A percentile compares a stretch with the other conserved stretches of the same genome.
Conservation (phyloP, 2,329 filamentous ascomycete genomes). For the Colletotrichum echinochloae region DNA sequence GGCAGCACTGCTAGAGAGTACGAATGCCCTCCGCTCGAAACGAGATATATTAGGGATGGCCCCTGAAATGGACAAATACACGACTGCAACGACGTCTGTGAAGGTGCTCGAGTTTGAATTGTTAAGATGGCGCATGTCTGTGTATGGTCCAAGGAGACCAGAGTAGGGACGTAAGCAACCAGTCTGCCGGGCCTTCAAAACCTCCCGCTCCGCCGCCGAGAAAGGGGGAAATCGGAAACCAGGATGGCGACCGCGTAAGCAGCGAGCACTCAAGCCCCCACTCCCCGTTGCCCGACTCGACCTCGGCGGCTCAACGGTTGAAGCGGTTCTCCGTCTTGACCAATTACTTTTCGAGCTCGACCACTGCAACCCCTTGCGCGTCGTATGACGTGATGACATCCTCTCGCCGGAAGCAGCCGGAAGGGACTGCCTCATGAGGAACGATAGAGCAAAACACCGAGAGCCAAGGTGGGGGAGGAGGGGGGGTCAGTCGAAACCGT, state of each 20-base stretch:
- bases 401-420: neutral
- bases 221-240: neutral
- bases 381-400: neutral
- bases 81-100: neutral
- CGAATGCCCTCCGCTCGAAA: neutral
- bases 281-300: neutral
- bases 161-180: neutral
- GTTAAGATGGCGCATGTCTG: too few relatives aligned
- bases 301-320: neutral
- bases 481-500: neutral
- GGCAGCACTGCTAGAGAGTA: slow-evolving; percentile 1
- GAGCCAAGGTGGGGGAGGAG: neutral
- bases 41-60: neutral
- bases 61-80: neutral
- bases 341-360: too few relatives aligned
- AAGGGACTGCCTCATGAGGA: neutral
- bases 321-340: neutral
- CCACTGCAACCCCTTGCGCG: neutral
- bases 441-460: neutral
- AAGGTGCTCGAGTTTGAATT: too few relatives aligned
- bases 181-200: neutral
- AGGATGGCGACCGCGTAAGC: neutral
- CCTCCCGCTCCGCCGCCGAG: neutral
- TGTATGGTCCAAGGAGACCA: neutral
- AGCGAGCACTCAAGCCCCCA: neutral